A percentile compares a stretch with the other conserved stretches of the same genome.
These are phyloP conservation scores for Talaromyces sp. DNA, from an alignment of 2,329 filamentous ascomycete genomes.

Conservation along the genomic window DNA sequence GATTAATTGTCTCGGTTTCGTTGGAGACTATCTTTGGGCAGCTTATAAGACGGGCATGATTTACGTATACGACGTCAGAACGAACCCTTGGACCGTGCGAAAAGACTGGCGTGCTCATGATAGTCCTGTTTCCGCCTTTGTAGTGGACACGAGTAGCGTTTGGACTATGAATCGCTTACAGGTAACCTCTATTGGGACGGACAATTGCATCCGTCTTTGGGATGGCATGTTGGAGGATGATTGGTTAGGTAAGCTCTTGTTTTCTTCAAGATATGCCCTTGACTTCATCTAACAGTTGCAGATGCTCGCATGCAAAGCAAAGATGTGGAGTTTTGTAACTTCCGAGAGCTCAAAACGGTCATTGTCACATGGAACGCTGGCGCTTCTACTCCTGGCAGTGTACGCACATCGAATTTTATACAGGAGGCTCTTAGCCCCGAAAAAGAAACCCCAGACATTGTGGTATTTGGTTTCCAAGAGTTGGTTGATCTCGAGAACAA, in stretches of 20 bases:
- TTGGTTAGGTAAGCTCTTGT: slow-evolving; percentile 67
- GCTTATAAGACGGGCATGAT: slow-evolving; percentile 93
- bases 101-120: slow-evolving; percentile 96
- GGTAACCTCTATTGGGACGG: slow-evolving; percentile 82
- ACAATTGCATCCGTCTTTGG: slow-evolving; percentile 84
- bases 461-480: slow-evolving; percentile 97
- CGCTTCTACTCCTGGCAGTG: slow-evolving; percentile 83
- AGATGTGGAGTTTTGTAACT: slow-evolving; percentile 81
- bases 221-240: slow-evolving; percentile 92
- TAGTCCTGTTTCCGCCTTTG: slow-evolving; percentile 75
- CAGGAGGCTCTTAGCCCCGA: slow-evolving; percentile 75
- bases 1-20: slow-evolving; percentile 82
- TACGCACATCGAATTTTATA: slow-evolving; percentile 80
- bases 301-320: slow-evolving; percentile 83
- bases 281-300: slow-evolving; percentile 31
- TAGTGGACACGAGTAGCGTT: slow-evolving; percentile 77
- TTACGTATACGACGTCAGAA: slow-evolving; percentile 83
- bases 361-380: slow-evolving; percentile 97
- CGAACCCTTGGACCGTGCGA: slow-evolving; percentile 82
- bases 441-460: slow-evolving; percentile 80
- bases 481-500: slow-evolving; percentile 98
- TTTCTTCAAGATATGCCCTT: background rate
- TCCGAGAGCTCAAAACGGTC: slow-evolving; percentile 76
- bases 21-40: slow-evolving; percentile 84
- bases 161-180: slow-evolving; percentile 85